These are phyloP conservation scores for Penicillium capsulatum DNA, from an alignment of 2,329 filamentous ascomycete genomes.

Conservation along the genomic window DNA sequence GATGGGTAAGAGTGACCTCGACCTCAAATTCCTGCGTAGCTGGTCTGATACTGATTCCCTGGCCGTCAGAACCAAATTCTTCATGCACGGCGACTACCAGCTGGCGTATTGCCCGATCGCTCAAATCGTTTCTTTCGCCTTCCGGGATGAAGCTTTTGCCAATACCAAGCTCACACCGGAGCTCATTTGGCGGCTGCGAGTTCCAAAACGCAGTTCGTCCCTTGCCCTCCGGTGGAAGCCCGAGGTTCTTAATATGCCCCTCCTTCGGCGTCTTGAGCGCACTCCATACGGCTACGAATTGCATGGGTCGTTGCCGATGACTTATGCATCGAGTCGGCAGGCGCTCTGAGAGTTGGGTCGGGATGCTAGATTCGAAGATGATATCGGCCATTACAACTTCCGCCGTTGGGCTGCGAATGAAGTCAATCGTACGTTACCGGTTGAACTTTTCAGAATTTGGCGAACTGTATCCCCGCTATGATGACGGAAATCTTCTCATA, in stretches of 20 bases:
- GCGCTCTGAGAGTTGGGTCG: slow-evolving; percentile 23
- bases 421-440: slow-evolving; percentile 24
- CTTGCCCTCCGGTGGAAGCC: slow-evolving; percentile 23
- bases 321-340: slow-evolving; percentile 24
- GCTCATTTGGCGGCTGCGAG: slow-evolving; percentile 23
- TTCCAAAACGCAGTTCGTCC: slow-evolving; percentile 15
- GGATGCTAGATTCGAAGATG: slow-evolving; percentile 25
- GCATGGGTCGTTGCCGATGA: slow-evolving; percentile 23
- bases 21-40: slow-evolving; percentile 1
- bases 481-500: slow-evolving; percentile 8
- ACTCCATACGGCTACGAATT: slow-evolving; percentile 23
- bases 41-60: slow-evolving; percentile 8
- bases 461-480: slow-evolving; percentile 7
- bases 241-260: slow-evolving; percentile 21
- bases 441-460: slow-evolving; percentile 1
- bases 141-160: slow-evolving; percentile 20
- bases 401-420: slow-evolving; percentile 26
- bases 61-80: slow-evolving; percentile 24
- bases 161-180: slow-evolving; percentile 23
- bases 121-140: slow-evolving; percentile 24
- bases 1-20: slow-evolving; percentile 21
- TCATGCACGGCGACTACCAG: slow-evolving; percentile 26
- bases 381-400: slow-evolving; percentile 30
- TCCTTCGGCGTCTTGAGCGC: slow-evolving; percentile 22
- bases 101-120: slow-evolving; percentile 24